phyloP scores from a whole-genome alignment of 192 early-diverging fungal species.

The Fimicolochytrium jonesii region DNA sequence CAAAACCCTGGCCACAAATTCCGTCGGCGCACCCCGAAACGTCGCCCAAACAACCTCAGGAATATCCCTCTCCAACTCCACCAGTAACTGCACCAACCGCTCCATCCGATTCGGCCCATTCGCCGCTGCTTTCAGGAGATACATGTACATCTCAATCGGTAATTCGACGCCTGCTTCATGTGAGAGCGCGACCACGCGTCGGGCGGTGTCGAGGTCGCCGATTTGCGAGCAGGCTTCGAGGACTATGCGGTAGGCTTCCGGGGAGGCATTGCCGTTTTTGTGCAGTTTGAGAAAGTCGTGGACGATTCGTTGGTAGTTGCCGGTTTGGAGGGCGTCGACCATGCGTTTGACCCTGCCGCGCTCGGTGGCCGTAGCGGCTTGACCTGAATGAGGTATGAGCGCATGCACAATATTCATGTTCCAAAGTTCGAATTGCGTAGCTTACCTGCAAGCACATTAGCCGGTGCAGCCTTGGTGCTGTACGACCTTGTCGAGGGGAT shows the following conservation, averaged over 20 bases:
- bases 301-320: background rate
- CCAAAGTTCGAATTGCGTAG: too few species aligned
- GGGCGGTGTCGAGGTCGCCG: slow-evolving; percentile 12
- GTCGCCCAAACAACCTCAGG: background rate
- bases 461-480: too few species aligned
- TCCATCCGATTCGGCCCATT: slow-evolving; percentile 1
- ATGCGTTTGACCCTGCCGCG: too few species aligned
- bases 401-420: too few species aligned
- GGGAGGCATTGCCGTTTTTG: background rate
- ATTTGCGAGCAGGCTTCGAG: slow-evolving; percentile 7
- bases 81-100: background rate
- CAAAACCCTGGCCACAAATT: slow-evolving; percentile 3
- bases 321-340: background rate
- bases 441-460: too few species aligned
- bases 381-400: too few species aligned
- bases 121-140: background rate
- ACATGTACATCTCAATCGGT: background rate
- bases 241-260: background rate
- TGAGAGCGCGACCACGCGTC: background rate
- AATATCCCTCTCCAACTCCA: background rate
- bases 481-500: too few species aligned
- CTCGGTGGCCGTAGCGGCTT: too few species aligned
- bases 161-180: background rate
- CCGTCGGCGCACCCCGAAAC: background rate
- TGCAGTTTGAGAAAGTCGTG: background rate